These are phyloP conservation scores for Penstemon eatonii DNA, from an alignment of 257 asterid species.

Conservation along the genomic window DNA sequence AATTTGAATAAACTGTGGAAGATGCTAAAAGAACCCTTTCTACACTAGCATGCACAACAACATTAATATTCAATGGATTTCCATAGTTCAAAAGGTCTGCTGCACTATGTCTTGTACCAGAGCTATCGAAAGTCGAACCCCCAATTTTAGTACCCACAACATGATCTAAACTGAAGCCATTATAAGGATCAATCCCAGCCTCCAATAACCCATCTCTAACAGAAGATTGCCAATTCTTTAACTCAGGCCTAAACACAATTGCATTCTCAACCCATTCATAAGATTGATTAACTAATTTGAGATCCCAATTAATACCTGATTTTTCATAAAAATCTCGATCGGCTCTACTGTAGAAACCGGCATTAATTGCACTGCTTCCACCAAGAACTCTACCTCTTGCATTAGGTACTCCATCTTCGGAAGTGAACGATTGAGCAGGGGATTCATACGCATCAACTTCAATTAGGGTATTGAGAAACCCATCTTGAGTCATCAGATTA, in stretches of 20 bases:
- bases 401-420: constrained; percentile 84
- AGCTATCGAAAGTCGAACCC: constrained; percentile 77
- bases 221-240: constrained; percentile 74
- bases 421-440: constrained; percentile 76
- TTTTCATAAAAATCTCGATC: constrained; percentile 42
- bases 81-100: constrained; percentile 78
- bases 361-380: constrained; percentile 83
- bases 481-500: constrained; percentile 73
- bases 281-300: constrained; percentile 57
- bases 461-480: constrained; percentile 55
- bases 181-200: constrained; percentile 69
- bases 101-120: constrained; percentile 70
- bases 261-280: constrained; percentile 84
- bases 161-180: constrained; percentile 78
- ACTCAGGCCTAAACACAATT: constrained; percentile 75
- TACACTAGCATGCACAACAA: constrained; percentile 63
- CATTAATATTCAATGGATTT: constrained; percentile 54
- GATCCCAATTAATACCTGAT: constrained; percentile 70
- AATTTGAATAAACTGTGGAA: constrained; percentile 17
- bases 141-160: constrained; percentile 81
- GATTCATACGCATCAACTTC: constrained; percentile 64
- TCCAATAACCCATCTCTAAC: constrained; percentile 79
- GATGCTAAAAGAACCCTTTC: constrained; percentile 63
- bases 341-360: constrained; percentile 73
- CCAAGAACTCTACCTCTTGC: constrained; percentile 97